Conservation (phyloP, 2,329 filamentous ascomycete species). For the Trichophyton verrucosum region DNA sequence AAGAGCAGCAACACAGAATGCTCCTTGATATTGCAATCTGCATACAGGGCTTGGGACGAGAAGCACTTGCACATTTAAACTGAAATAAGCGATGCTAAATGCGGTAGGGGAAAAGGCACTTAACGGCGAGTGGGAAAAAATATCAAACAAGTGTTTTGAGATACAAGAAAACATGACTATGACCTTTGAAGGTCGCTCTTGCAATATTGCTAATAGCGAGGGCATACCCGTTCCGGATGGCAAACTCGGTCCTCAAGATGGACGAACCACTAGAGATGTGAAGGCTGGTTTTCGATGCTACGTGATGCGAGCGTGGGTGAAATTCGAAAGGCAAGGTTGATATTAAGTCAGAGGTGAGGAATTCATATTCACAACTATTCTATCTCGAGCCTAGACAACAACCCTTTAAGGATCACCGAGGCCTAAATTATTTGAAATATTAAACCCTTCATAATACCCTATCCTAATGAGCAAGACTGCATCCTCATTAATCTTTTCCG, state of each 20-base stretch:
- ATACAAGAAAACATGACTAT: constrained; percentile 6
- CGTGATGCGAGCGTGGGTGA: background rate
- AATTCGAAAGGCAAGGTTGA: background rate
- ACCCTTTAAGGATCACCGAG: background rate
- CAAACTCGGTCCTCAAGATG: background rate
- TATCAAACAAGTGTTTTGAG: constrained; percentile 6
- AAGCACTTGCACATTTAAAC: no score
- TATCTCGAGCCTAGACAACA: background rate
- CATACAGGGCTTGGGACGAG: no score
- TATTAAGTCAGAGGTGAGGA: background rate
- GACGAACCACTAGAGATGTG: background rate
- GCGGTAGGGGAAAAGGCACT: background rate
- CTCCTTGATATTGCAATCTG: no score
- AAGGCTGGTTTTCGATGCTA: background rate
- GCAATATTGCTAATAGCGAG: constrained; percentile 7
- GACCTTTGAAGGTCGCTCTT: constrained; percentile 3
- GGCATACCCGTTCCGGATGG: constrained; percentile 1
- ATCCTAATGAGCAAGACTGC: background rate
- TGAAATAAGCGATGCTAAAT: background rate
- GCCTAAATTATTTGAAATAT: background rate
- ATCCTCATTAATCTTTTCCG: background rate
- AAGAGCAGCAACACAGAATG: no score
- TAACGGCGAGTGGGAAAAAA: constrained; percentile 4
- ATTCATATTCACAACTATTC: background rate
- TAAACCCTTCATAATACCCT: background rate